Base-by-base conservation (phyloP, 768 basidiomycete species). In the Suillus fuscotomentosus region DNA sequence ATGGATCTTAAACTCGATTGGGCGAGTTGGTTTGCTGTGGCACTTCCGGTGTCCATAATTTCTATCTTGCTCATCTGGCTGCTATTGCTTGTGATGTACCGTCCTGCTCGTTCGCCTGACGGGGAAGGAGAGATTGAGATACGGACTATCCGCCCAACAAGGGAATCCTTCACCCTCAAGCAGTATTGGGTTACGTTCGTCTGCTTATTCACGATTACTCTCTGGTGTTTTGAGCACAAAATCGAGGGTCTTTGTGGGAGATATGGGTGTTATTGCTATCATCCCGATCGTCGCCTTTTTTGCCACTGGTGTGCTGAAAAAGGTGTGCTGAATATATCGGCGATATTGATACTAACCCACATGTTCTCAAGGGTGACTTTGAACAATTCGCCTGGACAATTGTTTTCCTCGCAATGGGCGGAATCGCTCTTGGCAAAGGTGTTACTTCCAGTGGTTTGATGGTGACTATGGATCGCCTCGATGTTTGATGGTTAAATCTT, bases 231-330 rank as follows among this genome's bases (percentile, higher is more conserved):
- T 47, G 95, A 91, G 67, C 90, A 92, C 71, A 76, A 80, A 71
- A 86, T 99, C 61, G 87, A 96, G 72, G 76, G 80, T 7, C 79
- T 80, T 27, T 55, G 83, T 99, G 3, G 97, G 97, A 1, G 95
- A 99, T 75, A 99, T 99, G 96, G 97, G 97, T 38, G 84, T 98
- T 70, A 95, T 99, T 67, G 96, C 97, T 2, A 88, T 99, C 68
- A 82, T 99, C 53, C 97, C 97, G 0, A 83, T 99, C 53, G 83
- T 98, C 7, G 90, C 91, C 1, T 99, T 99, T 80, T 99, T 98
- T 76, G 91, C 92, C 6, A 93, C 95, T 0, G 94, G 94, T 1
- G 88, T 98, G 6, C 79, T 99, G 55, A 94, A 95, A 71, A 99
- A 99, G 90, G 95, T 92, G 64, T 3, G 51, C 68, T 60, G 22